phyloP scores from a whole-genome alignment of 2,329 filamentous ascomycete species.

The Sporothrix brunneoviolacea region DNA sequence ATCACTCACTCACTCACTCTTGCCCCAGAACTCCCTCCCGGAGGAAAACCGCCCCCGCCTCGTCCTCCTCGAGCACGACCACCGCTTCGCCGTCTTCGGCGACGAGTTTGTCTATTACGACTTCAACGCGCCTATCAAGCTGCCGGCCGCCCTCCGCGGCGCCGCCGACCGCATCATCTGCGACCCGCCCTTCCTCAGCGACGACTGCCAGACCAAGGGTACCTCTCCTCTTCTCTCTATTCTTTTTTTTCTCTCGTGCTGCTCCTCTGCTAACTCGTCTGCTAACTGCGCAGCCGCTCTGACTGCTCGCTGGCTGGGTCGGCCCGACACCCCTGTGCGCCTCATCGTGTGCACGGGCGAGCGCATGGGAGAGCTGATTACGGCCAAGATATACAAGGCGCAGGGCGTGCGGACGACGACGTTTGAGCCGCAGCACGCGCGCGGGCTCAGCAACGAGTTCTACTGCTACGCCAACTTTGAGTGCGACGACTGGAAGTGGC shows the following conservation, averaged over 20 bases:
- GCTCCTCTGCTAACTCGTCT: background rate
- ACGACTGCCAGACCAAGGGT: constrained; percentile 77
- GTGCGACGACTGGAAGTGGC: constrained; percentile 45
- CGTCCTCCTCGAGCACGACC: constrained; percentile 66
- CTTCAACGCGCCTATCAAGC: constrained; percentile 59
- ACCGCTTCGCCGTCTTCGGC: constrained; percentile 62
- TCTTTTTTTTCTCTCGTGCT: background rate
- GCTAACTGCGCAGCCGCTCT: constrained; percentile 52
- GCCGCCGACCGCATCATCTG: constrained; percentile 62
- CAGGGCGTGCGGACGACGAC: constrained; percentile 58
- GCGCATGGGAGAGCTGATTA: constrained; percentile 60
- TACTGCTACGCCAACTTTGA: constrained; percentile 75
- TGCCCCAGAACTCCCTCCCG: background rate
- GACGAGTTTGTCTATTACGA: constrained; percentile 70
- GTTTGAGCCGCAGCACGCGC: constrained; percentile 62
- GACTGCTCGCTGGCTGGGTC: constrained; percentile 67
- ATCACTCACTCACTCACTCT: background rate
- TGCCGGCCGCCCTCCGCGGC: constrained; percentile 50
- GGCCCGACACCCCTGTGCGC: constrained; percentile 24
- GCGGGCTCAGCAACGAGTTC: constrained; percentile 74
- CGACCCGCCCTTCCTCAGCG: constrained; percentile 73
- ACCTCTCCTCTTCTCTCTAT: constrained; percentile 17
- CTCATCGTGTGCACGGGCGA: constrained; percentile 73
- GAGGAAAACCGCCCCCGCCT: constrained; percentile 42
- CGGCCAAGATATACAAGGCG: constrained; percentile 56